phyloP scores from a whole-genome alignment of 257 asterid species.

The Solanum virginianum region DNA sequence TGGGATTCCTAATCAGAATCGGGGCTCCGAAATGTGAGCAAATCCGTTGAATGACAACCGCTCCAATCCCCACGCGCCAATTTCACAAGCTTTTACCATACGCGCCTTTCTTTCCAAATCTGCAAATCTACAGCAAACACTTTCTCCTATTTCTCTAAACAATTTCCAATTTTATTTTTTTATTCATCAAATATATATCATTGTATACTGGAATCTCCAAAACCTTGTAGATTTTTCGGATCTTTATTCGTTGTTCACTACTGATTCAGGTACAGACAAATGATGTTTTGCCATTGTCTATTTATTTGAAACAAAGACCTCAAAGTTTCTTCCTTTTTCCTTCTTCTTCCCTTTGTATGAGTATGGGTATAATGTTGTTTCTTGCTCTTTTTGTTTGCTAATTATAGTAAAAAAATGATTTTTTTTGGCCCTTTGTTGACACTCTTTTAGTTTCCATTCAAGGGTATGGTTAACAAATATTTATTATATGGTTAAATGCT shows the following conservation, averaged over 20 bases:
- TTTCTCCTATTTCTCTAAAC: not conserved
- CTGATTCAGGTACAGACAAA: not conserved
- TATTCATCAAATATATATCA: not conserved
- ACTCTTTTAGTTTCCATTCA: not conserved
- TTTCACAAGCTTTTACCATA: not conserved
- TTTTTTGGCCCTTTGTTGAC: not conserved
- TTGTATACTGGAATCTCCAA: not conserved
- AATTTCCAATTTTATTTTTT: not conserved
- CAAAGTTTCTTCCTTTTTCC: not conserved
- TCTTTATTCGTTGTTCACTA: not conserved
- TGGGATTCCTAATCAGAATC: not conserved
- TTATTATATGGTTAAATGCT: not conserved
- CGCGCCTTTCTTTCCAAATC: not conserved
- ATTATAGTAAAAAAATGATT: not conserved
- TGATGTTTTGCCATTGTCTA: not conserved
- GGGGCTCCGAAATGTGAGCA: not conserved
- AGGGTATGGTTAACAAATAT: not conserved
- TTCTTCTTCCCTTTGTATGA: not conserved
- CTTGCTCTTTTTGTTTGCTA: not conserved
- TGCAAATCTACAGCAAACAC: not conserved
- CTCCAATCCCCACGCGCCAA: not conserved
- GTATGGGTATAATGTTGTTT: not conserved
- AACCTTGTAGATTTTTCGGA: not conserved
- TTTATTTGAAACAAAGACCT: not conserved
- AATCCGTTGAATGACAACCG: not conserved